Conservation (phyloP, 2,329 filamentous ascomycete species). For the Microcyclospora pomicola region DNA sequence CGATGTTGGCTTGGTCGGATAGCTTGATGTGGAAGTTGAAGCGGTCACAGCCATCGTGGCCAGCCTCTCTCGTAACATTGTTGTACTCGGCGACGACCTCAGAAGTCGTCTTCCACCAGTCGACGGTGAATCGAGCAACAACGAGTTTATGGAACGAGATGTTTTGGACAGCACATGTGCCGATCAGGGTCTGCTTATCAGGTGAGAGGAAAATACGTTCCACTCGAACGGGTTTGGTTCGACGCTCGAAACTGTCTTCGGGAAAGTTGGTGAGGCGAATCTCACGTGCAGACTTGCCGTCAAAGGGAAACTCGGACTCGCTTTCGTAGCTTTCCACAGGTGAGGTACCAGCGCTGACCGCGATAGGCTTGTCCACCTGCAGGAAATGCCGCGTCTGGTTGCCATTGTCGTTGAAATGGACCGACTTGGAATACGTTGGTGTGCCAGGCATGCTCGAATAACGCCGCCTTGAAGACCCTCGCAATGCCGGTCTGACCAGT, state of each 20-base stretch:
- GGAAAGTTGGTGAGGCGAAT: constrained; percentile 78
- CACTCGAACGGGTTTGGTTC: constrained; percentile 56
- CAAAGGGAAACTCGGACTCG: constrained; percentile 81
- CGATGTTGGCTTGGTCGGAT: constrained; percentile 78
- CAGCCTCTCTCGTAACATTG: constrained; percentile 54
- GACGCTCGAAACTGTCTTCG: constrained; percentile 47
- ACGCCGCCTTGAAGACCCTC: constrained; percentile 62
- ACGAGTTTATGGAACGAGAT: constrained; percentile 80
- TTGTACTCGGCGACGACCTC: constrained; percentile 84
- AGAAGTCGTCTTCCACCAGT: constrained; percentile 98
- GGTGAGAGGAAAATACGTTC: constrained; percentile 77
- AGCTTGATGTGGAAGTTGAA: constrained; percentile 94
- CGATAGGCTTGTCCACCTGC: constrained; percentile 85
- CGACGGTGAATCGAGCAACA: constrained; percentile 84
- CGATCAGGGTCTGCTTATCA: constrained; percentile 77
- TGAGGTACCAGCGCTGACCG: constrained; percentile 86
- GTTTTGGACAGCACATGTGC: constrained; percentile 74
- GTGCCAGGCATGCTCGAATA: constrained; percentile 97
- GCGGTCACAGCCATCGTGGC: constrained; percentile 58
- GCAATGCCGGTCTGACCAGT: constrained; percentile 80
- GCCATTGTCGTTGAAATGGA: constrained; percentile 95
- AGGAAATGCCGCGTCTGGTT: constrained; percentile 95
- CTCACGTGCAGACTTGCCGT: constrained; percentile 54
- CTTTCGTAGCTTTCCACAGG: constrained; percentile 79
- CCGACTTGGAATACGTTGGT: constrained; percentile 85